A percentile compares a stretch with the other conserved stretches of the same genome.
phyloP scores from a whole-genome alignment of 345 rosid genomes.

The Eucalyptus urophylla region DNA sequence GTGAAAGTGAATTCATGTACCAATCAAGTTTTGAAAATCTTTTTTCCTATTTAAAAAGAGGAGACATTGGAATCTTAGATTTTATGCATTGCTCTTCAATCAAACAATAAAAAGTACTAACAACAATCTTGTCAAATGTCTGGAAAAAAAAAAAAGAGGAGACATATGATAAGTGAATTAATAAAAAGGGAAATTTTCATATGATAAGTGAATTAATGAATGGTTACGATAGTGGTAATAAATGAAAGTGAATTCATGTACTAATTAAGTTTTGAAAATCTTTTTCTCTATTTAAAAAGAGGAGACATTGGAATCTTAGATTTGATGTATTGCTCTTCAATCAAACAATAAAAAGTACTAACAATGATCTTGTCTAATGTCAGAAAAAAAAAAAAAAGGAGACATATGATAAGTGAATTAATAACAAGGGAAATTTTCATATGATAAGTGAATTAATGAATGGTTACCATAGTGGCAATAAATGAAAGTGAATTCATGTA shows the following conservation, averaged over 20 bases:
- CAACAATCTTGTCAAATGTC: background rate
- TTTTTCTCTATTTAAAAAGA: background rate
- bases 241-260: background rate
- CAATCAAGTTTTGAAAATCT: background rate
- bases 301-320: background rate
- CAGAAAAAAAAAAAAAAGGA: background rate
- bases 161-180: background rate
- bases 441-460: background rate
- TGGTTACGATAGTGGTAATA: rapidly evolving
- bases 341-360: background rate
- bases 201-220: background rate
- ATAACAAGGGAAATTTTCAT: background rate
- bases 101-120: background rate
- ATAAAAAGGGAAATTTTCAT: background rate
- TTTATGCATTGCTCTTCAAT: background rate
- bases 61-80: background rate
- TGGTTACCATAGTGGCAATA: rapidly evolving
- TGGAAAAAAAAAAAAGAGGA: background rate
- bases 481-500: background rate
- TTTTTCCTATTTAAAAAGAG: background rate
- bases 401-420: background rate
- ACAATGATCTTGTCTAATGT: background rate
- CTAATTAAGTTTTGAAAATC: background rate
- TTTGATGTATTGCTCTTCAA: background rate
- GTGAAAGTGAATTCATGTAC: background rate